These are phyloP conservation scores for Gossypium davidsonii DNA, from an alignment of 441 rosid genomes.

Conservation along the genomic window DNA sequence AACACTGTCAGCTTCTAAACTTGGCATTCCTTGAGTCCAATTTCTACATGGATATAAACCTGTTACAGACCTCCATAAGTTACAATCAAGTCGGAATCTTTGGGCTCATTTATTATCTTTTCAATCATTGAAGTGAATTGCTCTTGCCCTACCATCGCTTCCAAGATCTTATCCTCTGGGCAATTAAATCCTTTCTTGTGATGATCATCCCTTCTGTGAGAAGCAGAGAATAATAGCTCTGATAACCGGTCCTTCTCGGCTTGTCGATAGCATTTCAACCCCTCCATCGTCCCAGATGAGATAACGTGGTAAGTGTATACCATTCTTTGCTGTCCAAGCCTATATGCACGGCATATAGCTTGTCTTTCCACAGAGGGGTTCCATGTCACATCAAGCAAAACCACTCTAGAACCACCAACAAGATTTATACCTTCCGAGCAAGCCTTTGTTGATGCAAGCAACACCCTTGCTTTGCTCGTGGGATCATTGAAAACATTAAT, in stretches of 20 bases:
- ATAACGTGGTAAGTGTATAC: conserved; percentile 64
- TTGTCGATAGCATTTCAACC: conserved; percentile 44
- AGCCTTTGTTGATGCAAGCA: conserved; percentile 71
- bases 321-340: conserved; percentile 57
- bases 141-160: conserved; percentile 32
- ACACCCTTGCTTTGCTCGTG: conserved; percentile 40
- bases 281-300: conserved; percentile 44
- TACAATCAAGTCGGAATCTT: background rate
- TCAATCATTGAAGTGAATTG: background rate
- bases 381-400: conserved; percentile 75
- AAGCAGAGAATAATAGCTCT: conserved; percentile 45
- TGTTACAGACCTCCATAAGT: background rate
- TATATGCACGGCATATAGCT: conserved; percentile 68
- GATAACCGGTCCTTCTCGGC: conserved; percentile 45
- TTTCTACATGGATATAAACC: background rate
- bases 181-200: conserved; percentile 6
- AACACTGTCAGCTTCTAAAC: background rate
- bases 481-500: conserved; percentile 55
- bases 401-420: conserved; percentile 73
- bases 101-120: background rate
- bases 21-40: background rate
- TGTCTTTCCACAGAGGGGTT: conserved; percentile 72
- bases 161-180: conserved; percentile 48
- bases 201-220: conserved; percentile 16
- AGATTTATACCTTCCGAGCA: conserved; percentile 77